Evolutionary conservation across 768 basidiomycete genomes (phyloP), one percentile per base, ranked within the genome.

Genomic region (Lactarius pseudohatsudake): DNA sequence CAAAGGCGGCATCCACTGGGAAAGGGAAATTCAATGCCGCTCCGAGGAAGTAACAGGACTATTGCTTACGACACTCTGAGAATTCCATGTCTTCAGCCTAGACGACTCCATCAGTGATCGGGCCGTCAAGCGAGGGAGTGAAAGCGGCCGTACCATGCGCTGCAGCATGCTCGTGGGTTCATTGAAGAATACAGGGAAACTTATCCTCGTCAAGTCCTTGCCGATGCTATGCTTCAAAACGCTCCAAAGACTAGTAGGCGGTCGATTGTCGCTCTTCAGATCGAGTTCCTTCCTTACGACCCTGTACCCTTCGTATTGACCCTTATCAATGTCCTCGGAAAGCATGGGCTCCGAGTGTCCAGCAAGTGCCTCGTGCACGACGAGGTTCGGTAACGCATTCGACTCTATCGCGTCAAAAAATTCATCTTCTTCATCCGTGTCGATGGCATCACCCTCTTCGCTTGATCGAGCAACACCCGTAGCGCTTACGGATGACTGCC

Each of bases 81-180:
- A 96, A 97, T 76, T 97, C 96, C 93, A 96, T 96, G 77, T 98
- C 96, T 78, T 98, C 96, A 13, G 95, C 91, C 84, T 81, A 53
- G 22, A 61, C 54, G 6, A 3, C 8, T 20, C 32, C 58, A 30
- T 63, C 32, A 66, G 68, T 50, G 71, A 30, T 67, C 15, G 30
- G 11, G 30, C 20, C 13, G 11, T 43, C 41, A 61, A 6, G 30
- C 9, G 7, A 43, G 38, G 13, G 9, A 7, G 60, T 59, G 64
- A 7, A 13, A 22, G 26, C 8, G 45, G 41, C 30, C 36, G 3
- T 8, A 86, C 90, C 92, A 98, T 98, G 59, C 96, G 81, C 79
- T 98, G 93, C 66, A 98, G 75, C 96, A 98, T 98, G 73, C 92
- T 95, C 58, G 95, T 97, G 34, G 94, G 92, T 76, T 93, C 91